A percentile compares a stretch with the other conserved stretches of the same genome.
phyloP scores from a whole-genome alignment of 106 monocot genomes.

The Dioscorea alata region DNA sequence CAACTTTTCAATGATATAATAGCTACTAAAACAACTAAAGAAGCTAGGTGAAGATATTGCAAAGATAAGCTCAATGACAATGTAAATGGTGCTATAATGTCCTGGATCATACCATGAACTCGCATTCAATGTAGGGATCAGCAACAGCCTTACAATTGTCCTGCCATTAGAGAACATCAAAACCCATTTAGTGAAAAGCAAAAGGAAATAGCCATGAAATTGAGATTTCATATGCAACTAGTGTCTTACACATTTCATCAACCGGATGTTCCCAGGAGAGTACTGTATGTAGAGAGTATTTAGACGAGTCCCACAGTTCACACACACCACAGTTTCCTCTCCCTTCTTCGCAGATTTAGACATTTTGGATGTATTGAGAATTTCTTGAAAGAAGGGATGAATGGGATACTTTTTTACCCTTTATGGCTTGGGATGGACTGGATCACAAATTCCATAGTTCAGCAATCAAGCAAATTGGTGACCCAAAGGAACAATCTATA shows the following conservation, averaged over 20 bases:
- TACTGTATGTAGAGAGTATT: slow-evolving; percentile 3
- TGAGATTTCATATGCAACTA: background rate
- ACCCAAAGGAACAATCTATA: no score
- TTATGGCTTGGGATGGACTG: no score
- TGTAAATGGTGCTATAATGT: background rate
- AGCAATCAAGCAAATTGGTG: no score
- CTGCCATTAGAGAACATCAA: slow-evolving; percentile 20
- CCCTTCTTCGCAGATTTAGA: background rate
- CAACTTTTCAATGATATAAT: background rate
- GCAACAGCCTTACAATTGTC: slow-evolving; percentile 72
- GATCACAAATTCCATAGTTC: no score
- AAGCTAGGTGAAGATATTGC: background rate
- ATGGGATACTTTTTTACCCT: no score
- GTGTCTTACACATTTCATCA: slow-evolving; percentile 11
- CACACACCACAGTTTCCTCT: background rate
- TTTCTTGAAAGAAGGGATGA: no score
- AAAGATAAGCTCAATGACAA: background rate
- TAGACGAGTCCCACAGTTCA: slow-evolving; percentile 1
- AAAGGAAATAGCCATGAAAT: background rate
- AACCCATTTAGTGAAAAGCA: background rate
- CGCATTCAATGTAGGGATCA: slow-evolving; percentile 97
- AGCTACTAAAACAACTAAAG: background rate
- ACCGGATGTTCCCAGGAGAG: slow-evolving; percentile 9
- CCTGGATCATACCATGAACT: slow-evolving; percentile 62
- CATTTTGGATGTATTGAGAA: background rate